These are phyloP conservation scores for Lachancea lanzarotensis DNA, from an alignment of 805 yeast species.

Conservation along the genomic window DNA sequence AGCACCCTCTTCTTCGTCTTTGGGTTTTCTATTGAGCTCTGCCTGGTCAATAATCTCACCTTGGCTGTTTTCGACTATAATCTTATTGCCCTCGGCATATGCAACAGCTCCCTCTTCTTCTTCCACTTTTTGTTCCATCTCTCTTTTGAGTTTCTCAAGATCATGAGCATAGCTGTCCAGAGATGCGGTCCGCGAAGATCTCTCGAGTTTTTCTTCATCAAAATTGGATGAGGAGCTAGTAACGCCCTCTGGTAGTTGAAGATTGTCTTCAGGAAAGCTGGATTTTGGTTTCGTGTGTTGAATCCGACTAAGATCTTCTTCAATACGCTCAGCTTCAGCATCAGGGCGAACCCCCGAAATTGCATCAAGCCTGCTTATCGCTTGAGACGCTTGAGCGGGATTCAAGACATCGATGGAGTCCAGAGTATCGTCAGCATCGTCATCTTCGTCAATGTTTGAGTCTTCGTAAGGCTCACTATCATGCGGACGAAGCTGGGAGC, in stretches of 20 bases:
- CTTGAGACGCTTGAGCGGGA: constrained; percentile 5
- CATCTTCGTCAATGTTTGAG: constrained; percentile 5
- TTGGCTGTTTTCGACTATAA: constrained; percentile 73
- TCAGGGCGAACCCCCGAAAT: constrained; percentile 3
- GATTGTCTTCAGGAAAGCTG: constrained; percentile 11
- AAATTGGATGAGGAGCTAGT: constrained; percentile 8
- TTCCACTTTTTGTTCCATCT: constrained; percentile 26
- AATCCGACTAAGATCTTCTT: neutral
- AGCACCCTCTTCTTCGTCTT: constrained; percentile 22
- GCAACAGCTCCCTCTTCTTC: constrained; percentile 34
- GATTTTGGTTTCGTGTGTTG: constrained; percentile 22
- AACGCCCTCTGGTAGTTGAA: constrained; percentile 8
- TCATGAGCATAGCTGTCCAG: constrained; percentile 9
- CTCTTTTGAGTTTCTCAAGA: constrained; percentile 15
- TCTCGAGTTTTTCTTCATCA: constrained; percentile 7
- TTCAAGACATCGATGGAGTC: constrained; percentile 6
- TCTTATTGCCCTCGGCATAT: constrained; percentile 60
- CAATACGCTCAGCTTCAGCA: constrained; percentile 1
- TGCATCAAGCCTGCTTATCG: constrained; percentile 5
- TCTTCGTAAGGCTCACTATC: constrained; percentile 5
- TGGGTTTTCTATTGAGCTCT: constrained; percentile 26
- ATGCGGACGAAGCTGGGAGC: constrained; percentile 5
- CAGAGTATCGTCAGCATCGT: constrained; percentile 1
- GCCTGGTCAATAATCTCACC: constrained; percentile 74
- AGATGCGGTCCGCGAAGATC: constrained; percentile 3